Base-by-base conservation (phyloP, 208 protist genomes). In the Novymonas esmeraldas region DNA sequence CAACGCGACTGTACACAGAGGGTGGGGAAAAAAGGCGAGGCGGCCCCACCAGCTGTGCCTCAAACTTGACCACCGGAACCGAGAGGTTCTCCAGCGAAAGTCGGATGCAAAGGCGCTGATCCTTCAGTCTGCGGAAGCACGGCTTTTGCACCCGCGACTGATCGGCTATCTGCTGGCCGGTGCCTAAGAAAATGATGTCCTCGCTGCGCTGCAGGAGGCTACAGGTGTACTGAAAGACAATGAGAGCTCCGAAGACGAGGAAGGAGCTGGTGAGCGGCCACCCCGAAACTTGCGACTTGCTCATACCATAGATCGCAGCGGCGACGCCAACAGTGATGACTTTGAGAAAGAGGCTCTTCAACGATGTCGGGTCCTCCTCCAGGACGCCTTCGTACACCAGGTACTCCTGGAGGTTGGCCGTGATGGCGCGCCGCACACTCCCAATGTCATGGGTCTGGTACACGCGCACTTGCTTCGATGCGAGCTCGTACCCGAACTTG, bases 401-500 rank as follows among this genome's bases (percentile, higher is more conserved):
- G 48, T 88, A 88, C 31, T 90, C 81, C 51, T 88, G 76, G 5
- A 80, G 70, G 58, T 90, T 90, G 6, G 65, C 57, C 6, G 54
- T 57, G 34, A 90, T 41, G 2, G 81, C 85, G 7, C 71, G 55
- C 2, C 69, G 39, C 11, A 88, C 71, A 48, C 62, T 90, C 2
- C 67, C 44, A 26, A 85, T n/a, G 46, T 79, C 79, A 60, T 87
- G 74, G 11, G 55, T 45, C 29, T 73, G 41, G 60, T 93, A 93
- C 29, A 73, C 46, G 9, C 81, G 78, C 0, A 95, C 77, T 54
- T 80, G 80, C 46, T 89, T 84, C 51, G 84, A 92, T 4, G 67
- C 51, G 13, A 93, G 66, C 60, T 89, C 86, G 79, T 95, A 95
- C 6, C 83, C 79, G 69, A 92, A 90, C 33, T 75, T 49, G 38